Percentiles rank a stretch among this genome's conserved stretches.
phyloP scores from a whole-genome alignment of 2,329 filamentous ascomycete genomes.

The Penicillium sp. region DNA sequence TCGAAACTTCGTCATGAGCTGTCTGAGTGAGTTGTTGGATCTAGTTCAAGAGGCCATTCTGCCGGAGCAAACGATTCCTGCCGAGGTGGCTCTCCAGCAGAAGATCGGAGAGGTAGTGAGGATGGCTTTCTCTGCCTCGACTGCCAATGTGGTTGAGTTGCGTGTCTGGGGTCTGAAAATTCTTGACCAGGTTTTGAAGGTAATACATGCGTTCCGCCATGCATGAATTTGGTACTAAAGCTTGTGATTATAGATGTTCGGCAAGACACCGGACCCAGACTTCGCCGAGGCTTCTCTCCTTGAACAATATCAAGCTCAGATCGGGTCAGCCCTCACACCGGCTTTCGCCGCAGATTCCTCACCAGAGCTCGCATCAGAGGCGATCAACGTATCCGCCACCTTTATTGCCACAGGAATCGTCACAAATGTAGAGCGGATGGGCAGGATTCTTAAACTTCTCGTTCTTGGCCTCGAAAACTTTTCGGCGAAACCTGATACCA shows the following conservation, averaged over 20 bases:
- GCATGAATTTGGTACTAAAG: slow-evolving; percentile 3
- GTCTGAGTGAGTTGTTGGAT: slow-evolving; percentile 79
- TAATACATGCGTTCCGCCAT: slow-evolving; percentile 28
- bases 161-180: slow-evolving; percentile 91
- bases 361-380: slow-evolving; percentile 91
- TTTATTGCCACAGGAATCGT: slow-evolving; percentile 98
- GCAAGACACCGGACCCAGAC: slow-evolving; percentile 91
- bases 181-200: slow-evolving; percentile 86
- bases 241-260: slow-evolving; percentile 71
- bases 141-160: slow-evolving; percentile 86
- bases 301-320: slow-evolving; percentile 98
- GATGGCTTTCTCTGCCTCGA: slow-evolving; percentile 97
- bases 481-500: slow-evolving; percentile 75
- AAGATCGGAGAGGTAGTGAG: slow-evolving; percentile 90
- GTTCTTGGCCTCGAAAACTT: slow-evolving; percentile 93
- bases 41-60: slow-evolving; percentile 79
- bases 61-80: slow-evolving; percentile 76
- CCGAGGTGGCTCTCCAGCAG: slow-evolving; percentile 78
- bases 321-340: slow-evolving; percentile 92
- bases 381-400: slow-evolving; percentile 95
- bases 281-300: slow-evolving; percentile 96
- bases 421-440: slow-evolving; percentile 98
- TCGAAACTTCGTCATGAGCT: slow-evolving; percentile 88
- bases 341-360: slow-evolving; percentile 96
- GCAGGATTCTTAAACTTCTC: slow-evolving; percentile 90